phyloP scores from a whole-genome alignment of 2,329 filamentous ascomycete genomes.

The Podosphaera aphanis region DNA sequence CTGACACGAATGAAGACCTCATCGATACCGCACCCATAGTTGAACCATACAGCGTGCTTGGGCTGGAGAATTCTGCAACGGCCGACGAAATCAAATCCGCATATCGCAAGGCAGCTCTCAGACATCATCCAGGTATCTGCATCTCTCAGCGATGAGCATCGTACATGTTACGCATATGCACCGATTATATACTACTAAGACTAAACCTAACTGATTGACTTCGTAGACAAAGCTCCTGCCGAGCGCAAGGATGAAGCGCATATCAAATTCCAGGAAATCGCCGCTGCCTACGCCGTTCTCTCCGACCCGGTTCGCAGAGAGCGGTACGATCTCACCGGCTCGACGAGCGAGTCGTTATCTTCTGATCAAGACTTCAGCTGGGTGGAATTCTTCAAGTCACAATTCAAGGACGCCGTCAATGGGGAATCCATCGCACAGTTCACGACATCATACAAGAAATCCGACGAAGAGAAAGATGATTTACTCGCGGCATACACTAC shows the following conservation, averaged over 20 bases:
- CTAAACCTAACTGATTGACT: background rate
- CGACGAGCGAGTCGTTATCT: conserved; percentile 59
- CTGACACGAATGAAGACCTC: conserved; percentile 6
- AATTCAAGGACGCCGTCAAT: conserved; percentile 57
- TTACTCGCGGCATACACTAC: conserved; percentile 54
- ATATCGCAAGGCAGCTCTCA: conserved; percentile 77
- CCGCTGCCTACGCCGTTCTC: conserved; percentile 82
- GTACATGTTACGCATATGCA: background rate
- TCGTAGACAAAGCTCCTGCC: conserved; percentile 48
- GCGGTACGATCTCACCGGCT: conserved; percentile 77
- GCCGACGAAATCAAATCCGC: conserved; percentile 65
- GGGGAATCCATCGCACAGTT: conserved; percentile 53
- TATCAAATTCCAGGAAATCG: conserved; percentile 65
- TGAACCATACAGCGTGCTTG: conserved; percentile 62
- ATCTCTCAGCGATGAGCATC: background rate
- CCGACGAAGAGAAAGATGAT: conserved; percentile 63
- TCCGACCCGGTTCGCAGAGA: conserved; percentile 59
- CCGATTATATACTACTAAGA: background rate
- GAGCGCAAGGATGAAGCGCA: conserved; percentile 51
- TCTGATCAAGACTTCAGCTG: conserved; percentile 58
- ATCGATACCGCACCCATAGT: conserved; percentile 19
- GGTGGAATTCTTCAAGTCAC: conserved; percentile 68
- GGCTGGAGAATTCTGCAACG: conserved; percentile 45
- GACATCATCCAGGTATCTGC: conserved; percentile 52
- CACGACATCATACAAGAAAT: conserved; percentile 56